Base-by-base conservation (phyloP, 2,329 filamentous ascomycete genomes). In the Rosellinia necatrix region DNA sequence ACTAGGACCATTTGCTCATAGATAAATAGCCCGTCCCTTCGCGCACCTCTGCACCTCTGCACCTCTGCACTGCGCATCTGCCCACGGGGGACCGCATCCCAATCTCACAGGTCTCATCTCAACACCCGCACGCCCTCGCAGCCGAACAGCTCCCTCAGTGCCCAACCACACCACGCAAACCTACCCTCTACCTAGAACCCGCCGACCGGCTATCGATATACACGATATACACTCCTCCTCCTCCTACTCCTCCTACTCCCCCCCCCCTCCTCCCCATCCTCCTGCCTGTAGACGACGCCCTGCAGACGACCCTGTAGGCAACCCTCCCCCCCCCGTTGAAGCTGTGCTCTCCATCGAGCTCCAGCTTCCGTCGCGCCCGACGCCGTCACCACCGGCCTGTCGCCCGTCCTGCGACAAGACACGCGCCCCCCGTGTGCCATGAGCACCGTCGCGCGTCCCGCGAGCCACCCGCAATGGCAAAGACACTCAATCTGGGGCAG, bases 401-500 rank as follows among this genome's bases (percentile, higher is more conserved):
- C 15, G 12, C 5, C 40, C 25, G 19, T 44, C 49, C 56, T 62
- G 58, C 60, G 60, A 60, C 51, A 48, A 53, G 43, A 58, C 61
- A 56, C 61, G 56, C 44, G 44, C 12, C 13, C 44, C 44, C 12
- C 13, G 44, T 58, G 61, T 61, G 61, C 61, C 56, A 63, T 63
- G 61, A 63, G 59, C 61, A 63, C 61, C 40, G 56, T 60, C 52
- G 59, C 53, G 59, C 51, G 44, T 53, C 49, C 8, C 49, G 49
- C 54, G 44, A 38, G 61, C 57, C 59, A 56, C 54, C 49, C 41
- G 49, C 52, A 46, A 70, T 79, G 76, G 74, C 73, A 50, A 79
- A 80, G 64, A 72, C 70, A 58, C 71, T 87, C 54, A 77, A 74
- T 52, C 70, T 86, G 54, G 84, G 84, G 68, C 74, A 79, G 66